Conservation (phyloP, 139 green algal genomes). For the Chlamydomonas applanata region DNA sequence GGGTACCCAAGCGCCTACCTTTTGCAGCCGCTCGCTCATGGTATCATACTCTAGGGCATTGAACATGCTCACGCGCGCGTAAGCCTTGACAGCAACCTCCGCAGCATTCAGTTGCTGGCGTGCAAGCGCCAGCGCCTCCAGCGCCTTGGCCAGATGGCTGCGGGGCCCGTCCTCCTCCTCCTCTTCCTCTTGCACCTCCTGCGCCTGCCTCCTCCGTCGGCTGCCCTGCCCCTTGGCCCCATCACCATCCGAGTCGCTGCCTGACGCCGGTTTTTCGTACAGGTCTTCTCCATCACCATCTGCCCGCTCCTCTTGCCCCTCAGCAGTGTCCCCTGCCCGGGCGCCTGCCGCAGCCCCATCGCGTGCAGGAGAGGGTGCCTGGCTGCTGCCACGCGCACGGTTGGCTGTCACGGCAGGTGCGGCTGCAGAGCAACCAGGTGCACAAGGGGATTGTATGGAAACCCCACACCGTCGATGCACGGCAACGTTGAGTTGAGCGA, state of each 20-base stretch:
- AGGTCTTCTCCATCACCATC: background rate
- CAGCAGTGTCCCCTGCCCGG: background rate
- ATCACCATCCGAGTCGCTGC: background rate
- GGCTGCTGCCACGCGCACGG: too few species aligned
- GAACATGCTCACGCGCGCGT: background rate
- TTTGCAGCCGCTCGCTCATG: conserved; percentile 11
- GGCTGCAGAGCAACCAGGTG: too few species aligned
- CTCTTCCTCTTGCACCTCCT: conserved; percentile 20
- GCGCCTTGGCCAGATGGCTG: background rate
- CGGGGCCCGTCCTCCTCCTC: conserved; percentile 24
- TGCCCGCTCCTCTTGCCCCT: background rate
- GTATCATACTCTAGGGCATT: conserved; percentile 5
- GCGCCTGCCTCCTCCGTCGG: background rate
- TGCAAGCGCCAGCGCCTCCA: conserved; percentile 30
- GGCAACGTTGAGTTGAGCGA: too few species aligned
- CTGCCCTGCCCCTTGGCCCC: background rate
- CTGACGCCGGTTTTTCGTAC: background rate
- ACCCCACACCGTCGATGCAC: too few species aligned
- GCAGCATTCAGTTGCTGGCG: conserved; percentile 28
- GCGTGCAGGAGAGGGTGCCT: too few species aligned
- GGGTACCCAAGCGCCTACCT: too few species aligned
- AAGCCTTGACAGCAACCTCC: conserved; percentile 14
- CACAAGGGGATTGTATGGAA: too few species aligned
- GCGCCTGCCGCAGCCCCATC: background rate
- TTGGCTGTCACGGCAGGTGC: too few species aligned